Evolutionary conservation across 2,329 filamentous ascomycete species (phyloP).

Genomic region (Beauveria sp.): DNA sequence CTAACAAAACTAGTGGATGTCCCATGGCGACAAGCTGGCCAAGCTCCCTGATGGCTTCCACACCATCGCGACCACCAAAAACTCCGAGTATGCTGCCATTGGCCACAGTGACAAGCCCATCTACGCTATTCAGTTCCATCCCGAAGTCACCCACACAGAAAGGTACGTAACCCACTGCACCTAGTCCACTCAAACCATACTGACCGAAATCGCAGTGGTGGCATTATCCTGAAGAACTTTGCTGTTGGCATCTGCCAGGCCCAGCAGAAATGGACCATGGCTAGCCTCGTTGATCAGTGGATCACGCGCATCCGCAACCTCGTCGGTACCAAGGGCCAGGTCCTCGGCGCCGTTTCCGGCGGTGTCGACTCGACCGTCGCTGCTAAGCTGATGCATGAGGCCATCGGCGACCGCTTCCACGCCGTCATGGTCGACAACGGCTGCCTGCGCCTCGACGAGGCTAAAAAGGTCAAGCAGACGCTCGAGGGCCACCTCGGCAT

Average conservation of each 20-base stretch:
- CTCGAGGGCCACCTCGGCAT: slow-evolving; percentile 75
- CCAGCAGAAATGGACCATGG: slow-evolving; percentile 75
- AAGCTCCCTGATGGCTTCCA: slow-evolving; percentile 65
- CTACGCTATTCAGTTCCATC: slow-evolving; percentile 74
- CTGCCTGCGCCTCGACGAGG: slow-evolving; percentile 76
- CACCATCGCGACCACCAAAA: slow-evolving; percentile 65
- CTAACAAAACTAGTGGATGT: slow-evolving; percentile 3
- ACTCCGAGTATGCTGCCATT: slow-evolving; percentile 74
- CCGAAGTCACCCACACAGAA: slow-evolving; percentile 53
- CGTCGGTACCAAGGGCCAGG: slow-evolving; percentile 75
- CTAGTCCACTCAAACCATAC: slow-evolving; percentile 29
- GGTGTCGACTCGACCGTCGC: slow-evolving; percentile 88
- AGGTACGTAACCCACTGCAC: not conserved
- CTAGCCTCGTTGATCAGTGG: slow-evolving; percentile 72
- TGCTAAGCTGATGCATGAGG: slow-evolving; percentile 76
- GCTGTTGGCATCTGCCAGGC: slow-evolving; percentile 74
- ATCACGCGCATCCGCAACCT: slow-evolving; percentile 71
- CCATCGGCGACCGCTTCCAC: slow-evolving; percentile 77
- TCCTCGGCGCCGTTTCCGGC: slow-evolving; percentile 49
- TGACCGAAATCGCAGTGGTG: slow-evolving; percentile 58
- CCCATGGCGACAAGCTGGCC: slow-evolving; percentile 61
- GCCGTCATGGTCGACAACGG: slow-evolving; percentile 80
- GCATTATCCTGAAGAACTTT: slow-evolving; percentile 70
- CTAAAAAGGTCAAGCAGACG: slow-evolving; percentile 70
- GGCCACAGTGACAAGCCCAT: slow-evolving; percentile 62